These are phyloP conservation scores for Pueraria montana DNA, from an alignment of 306 rosid species.

Conservation along the genomic window DNA sequence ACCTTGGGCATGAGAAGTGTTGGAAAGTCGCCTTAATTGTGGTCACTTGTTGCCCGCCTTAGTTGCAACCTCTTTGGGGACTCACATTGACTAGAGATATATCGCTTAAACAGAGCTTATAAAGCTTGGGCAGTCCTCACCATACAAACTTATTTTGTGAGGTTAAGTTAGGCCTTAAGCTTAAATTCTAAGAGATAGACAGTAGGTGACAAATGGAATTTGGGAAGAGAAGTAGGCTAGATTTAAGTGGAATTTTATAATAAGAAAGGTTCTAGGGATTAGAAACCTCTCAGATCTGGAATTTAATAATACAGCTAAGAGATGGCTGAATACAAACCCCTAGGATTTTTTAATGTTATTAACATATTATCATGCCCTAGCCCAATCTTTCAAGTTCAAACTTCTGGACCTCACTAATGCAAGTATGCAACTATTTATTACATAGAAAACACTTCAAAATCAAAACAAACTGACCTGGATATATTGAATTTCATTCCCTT, in stretches of 20 bases:
- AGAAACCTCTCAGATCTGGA: slow-evolving; percentile 14
- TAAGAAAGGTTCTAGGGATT: slow-evolving; percentile 2
- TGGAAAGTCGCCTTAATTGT: no score
- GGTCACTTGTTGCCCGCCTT: no score
- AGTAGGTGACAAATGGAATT: slow-evolving; percentile 6
- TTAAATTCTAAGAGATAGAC: neutral
- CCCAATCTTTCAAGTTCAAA: no score
- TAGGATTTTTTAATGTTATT: no score
- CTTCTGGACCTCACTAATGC: no score
- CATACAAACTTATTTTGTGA: neutral
- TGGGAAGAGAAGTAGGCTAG: slow-evolving; percentile 29
- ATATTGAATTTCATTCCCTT: neutral
- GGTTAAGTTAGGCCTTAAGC: neutral
- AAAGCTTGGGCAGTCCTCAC: neutral
- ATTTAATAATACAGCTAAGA: slow-evolving; percentile 11
- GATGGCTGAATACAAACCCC: slow-evolving; percentile 14
- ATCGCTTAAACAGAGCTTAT: neutral
- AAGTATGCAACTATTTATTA: no score
- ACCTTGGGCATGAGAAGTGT: no score
- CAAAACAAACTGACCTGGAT: no score
- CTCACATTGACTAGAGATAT: no score
- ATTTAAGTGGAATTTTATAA: slow-evolving; percentile 10
- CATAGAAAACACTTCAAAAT: no score
- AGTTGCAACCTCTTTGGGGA: no score
- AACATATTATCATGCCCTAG: no score